These are phyloP conservation scores for Epichloe typhina DNA, from an alignment of 2,329 filamentous ascomycete genomes.

Conservation along the genomic window DNA sequence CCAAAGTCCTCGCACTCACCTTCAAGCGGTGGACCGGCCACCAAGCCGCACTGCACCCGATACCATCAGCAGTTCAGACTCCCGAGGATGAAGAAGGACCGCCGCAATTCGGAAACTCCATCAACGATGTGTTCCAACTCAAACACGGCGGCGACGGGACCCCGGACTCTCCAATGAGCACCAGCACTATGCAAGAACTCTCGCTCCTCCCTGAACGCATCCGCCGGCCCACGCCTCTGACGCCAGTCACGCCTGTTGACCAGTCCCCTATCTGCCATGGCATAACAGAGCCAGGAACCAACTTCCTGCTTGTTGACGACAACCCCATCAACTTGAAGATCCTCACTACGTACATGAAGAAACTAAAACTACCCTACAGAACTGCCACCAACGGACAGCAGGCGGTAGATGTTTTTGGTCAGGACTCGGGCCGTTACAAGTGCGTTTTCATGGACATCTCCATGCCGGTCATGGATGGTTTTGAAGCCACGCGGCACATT, in stretches of 20 bases:
- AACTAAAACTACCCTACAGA: slow-evolving; percentile 11
- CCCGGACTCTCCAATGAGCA: background rate
- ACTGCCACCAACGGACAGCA: slow-evolving; percentile 16
- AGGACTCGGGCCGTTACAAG: slow-evolving; percentile 8
- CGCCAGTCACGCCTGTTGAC: background rate
- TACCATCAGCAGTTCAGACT: background rate
- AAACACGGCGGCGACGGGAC: background rate
- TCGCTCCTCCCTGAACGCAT: slow-evolving; percentile 2
- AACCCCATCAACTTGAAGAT: slow-evolving; percentile 24
- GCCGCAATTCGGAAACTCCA: background rate
- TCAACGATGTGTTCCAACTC: background rate
- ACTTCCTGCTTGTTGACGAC: slow-evolving; percentile 21
- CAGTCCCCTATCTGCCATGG: background rate
- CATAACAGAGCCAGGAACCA: background rate
- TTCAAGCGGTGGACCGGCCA: slow-evolving; percentile 4
- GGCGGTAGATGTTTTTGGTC: slow-evolving; percentile 13
- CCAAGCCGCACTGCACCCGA: slow-evolving; percentile 1
- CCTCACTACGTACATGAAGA: slow-evolving; percentile 16
- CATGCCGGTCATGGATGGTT: slow-evolving; percentile 40
- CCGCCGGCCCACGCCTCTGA: background rate
- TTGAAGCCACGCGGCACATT: slow-evolving; percentile 32
- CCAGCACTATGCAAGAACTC: background rate
- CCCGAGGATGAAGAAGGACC: slow-evolving; percentile 1
- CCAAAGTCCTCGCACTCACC: slow-evolving; percentile 6
- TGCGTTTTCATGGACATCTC: slow-evolving; percentile 31